Evolutionary conservation across 495 filamentous ascomycete genomes (phyloP).

Genomic region (Penicillium desertorum): DNA sequence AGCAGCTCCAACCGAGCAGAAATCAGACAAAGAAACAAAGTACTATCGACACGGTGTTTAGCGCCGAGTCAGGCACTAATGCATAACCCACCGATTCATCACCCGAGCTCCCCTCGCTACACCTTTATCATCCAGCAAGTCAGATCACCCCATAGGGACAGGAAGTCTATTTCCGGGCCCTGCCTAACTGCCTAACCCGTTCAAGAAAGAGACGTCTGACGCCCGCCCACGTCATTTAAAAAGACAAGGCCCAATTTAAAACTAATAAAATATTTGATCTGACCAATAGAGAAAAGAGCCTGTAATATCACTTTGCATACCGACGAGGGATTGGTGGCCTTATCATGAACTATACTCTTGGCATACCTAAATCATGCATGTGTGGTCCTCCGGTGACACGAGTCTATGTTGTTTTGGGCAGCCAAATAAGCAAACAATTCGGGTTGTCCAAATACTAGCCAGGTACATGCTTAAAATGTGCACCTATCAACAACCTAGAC

Average conservation of each 20-base stretch:
- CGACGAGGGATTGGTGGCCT: slow-evolving; percentile 8
- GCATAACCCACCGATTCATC: neutral
- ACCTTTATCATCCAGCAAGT: neutral
- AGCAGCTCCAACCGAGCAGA: neutral
- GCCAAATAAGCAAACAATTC: slow-evolving; percentile 1
- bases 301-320: neutral
- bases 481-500: neutral
- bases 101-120: neutral
- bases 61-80: slow-evolving; percentile 1
- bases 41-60: neutral
- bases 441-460: neutral
- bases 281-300: slow-evolving; percentile 1
- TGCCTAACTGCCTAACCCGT: neutral
- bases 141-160: neutral
- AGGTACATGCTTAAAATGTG: neutral
- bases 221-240: neutral
- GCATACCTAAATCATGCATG: slow-evolving; percentile 1
- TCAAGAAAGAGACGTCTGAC: neutral
- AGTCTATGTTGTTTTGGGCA: neutral
- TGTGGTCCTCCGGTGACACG: neutral
- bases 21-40: slow-evolving; percentile 1
- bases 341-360: slow-evolving; percentile 4
- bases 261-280: neutral
- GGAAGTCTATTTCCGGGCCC: neutral
- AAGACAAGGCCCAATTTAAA: neutral